phyloP scores from a whole-genome alignment of 495 filamentous ascomycete species.

The Hypoxylon rickii region DNA sequence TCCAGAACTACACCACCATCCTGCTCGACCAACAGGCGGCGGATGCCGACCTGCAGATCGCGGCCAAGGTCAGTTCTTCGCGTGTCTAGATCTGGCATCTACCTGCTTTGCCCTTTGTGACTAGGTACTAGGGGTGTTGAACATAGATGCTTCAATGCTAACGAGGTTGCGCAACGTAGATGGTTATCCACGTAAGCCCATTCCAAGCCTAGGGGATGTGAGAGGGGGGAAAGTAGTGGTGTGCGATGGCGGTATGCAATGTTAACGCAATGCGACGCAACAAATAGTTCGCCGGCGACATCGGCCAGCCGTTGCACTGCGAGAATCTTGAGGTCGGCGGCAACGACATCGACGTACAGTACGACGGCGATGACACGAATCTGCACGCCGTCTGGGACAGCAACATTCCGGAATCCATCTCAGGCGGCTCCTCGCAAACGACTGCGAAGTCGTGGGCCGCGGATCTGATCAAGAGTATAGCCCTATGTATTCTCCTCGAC shows the following conservation, averaged over 20 bases:
- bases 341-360: constrained; percentile 63
- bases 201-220: background rate
- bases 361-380: constrained; percentile 58
- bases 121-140: too few relatives aligned
- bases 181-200: constrained; percentile 60
- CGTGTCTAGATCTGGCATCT: too few relatives aligned
- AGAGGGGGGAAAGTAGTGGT: background rate
- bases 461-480: constrained; percentile 35
- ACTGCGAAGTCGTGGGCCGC: constrained; percentile 45
- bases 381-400: constrained; percentile 70
- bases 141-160: too few relatives aligned
- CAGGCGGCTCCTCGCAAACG: constrained; percentile 50
- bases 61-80: constrained; percentile 33
- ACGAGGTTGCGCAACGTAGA: too few relatives aligned
- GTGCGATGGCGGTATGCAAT: background rate
- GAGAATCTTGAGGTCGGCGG: constrained; percentile 62
- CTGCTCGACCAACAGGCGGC: constrained; percentile 25
- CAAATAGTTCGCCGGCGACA: constrained; percentile 61
- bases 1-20: constrained; percentile 60
- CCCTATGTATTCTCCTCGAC: background rate
- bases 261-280: constrained; percentile 6
- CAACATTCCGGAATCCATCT: constrained; percentile 61
- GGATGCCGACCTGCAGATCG: constrained; percentile 32
- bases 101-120: background rate
- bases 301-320: constrained; percentile 67